Percentiles rank a stretch among this genome's conserved stretches.
phyloP scores from a whole-genome alignment of 140 eudicot species.

The Flaveria floridana region DNA sequence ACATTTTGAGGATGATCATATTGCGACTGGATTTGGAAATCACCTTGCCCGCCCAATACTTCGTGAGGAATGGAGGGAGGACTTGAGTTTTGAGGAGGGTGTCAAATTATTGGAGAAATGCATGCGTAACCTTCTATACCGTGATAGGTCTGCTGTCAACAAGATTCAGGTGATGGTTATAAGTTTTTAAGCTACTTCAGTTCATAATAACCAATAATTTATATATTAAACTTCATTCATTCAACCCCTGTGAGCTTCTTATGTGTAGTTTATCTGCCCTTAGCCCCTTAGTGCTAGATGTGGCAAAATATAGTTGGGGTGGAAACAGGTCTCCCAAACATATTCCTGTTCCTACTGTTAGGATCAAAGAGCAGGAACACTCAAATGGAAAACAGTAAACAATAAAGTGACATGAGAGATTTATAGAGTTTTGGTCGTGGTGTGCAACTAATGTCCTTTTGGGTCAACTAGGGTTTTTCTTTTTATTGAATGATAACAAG shows the following conservation, averaged over 20 bases:
- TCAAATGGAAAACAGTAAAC: too few species aligned
- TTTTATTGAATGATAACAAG: too few species aligned
- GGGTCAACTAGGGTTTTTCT: too few species aligned
- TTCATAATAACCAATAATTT: neutral
- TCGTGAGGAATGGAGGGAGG: constrained; percentile 92
- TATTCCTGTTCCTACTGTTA: neutral
- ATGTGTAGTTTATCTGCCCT: too few species aligned
- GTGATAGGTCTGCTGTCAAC: constrained; percentile 96
- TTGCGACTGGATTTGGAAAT: constrained; percentile 95
- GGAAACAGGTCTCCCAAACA: neutral
- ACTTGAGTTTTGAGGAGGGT: constrained; percentile 85
- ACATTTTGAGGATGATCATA: constrained; percentile 73
- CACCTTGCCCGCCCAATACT: constrained; percentile 87
- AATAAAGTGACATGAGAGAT: too few species aligned
- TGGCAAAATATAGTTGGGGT: neutral
- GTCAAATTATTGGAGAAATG: constrained; percentile 87
- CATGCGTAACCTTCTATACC: constrained; percentile 93
- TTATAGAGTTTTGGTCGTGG: too few species aligned
- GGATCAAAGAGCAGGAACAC: too few species aligned
- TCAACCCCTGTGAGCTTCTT: neutral
- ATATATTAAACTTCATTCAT: neutral
- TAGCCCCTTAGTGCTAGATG: neutral
- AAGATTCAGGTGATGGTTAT: constrained; percentile 64
- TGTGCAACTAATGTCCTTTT: too few species aligned
- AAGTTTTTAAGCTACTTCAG: neutral